Evolutionary conservation across 2,329 filamentous ascomycete genomes (phyloP).

Genomic region (Penicillium sp.): DNA sequence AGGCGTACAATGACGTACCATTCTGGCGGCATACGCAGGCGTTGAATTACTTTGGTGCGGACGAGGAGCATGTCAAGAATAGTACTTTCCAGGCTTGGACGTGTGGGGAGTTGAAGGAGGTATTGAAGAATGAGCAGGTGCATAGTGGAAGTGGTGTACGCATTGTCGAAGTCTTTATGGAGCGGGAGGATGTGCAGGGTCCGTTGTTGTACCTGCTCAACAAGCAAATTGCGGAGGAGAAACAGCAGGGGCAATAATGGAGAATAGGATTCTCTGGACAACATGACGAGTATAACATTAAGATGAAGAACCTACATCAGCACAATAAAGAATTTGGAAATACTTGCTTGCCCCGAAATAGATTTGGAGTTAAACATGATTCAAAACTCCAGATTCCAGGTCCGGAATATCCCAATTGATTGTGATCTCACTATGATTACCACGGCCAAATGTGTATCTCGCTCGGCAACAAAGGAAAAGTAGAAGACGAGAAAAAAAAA

Average conservation of each 20-base stretch:
- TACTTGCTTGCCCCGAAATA: neutral
- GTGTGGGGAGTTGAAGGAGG: slow-evolving; percentile 53
- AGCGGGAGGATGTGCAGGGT: slow-evolving; percentile 44
- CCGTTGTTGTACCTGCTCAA: slow-evolving; percentile 41
- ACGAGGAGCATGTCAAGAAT: slow-evolving; percentile 43
- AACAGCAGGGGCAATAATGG: slow-evolving; percentile 2
- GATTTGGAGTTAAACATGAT: neutral
- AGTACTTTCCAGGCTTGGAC: slow-evolving; percentile 52
- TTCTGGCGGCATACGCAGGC: slow-evolving; percentile 60
- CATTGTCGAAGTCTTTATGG: slow-evolving; percentile 53
- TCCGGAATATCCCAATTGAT: slow-evolving; percentile 5
- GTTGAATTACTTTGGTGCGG: slow-evolving; percentile 56
- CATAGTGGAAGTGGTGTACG: slow-evolving; percentile 47
- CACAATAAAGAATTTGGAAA: neutral
- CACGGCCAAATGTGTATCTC: slow-evolving; percentile 16
- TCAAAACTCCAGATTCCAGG: neutral
- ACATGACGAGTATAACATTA: neutral
- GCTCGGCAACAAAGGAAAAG: slow-evolving; percentile 24
- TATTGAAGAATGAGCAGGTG: slow-evolving; percentile 47
- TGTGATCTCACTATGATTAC: slow-evolving; percentile 28
- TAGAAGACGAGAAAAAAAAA: neutral
- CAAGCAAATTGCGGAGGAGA: slow-evolving; percentile 39
- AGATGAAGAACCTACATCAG: neutral
- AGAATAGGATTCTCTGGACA: neutral
- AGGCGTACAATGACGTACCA: slow-evolving; percentile 62